Base-by-base conservation (phyloP, 331 rosid genomes). In the Malus hybrid region DNA sequence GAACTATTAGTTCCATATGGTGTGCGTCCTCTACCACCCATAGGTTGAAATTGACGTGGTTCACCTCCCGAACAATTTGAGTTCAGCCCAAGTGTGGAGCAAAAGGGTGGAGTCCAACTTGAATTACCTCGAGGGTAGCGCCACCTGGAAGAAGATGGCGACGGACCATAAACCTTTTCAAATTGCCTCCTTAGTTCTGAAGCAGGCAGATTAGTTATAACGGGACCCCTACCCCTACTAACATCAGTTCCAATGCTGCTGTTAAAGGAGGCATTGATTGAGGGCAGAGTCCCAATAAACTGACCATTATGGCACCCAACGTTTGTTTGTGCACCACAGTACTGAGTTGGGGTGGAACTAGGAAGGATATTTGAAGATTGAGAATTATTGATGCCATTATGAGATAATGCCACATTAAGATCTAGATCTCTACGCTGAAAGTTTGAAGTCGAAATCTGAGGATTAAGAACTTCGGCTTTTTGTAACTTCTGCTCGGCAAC, bases 1-100 rank as follows among this genome's bases (percentile, higher is more conserved):
- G 24, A 12, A 15, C 5, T 9, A 65, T 69, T 50, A 50, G n/a
- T 42, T 18, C 42, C 71, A 34, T 48, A 7, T 9, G 10, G 68
- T 66, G 79, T 48, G 54, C 71, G 14, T 19, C 71, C 66, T 55
- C 79, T 34, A 57, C 28, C 69, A 60, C 39, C 50, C 19, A 44
- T 39, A 18, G 75, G 63, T 18, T 69, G 33, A 29, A 44, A 10
- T 32, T 44, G 61, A 57, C 28, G 54, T 13, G 32, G 32, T 20
- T 6, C 34, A 52, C 68, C 68, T n/a, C 27, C 33, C 54, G 56
- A 64, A 16, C 6, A 65, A 32, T 34, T 50, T 64, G 60, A 14
- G 39, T 65, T 15, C 65, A 20, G 18, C 56, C 56, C 56, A 50
- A 5, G 54, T 10, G 10, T 57, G 28, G 54, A 22, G 54, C 7